phyloP scores from a whole-genome alignment of 768 basidiomycete species.

The Lactarius hengduanensis region DNA sequence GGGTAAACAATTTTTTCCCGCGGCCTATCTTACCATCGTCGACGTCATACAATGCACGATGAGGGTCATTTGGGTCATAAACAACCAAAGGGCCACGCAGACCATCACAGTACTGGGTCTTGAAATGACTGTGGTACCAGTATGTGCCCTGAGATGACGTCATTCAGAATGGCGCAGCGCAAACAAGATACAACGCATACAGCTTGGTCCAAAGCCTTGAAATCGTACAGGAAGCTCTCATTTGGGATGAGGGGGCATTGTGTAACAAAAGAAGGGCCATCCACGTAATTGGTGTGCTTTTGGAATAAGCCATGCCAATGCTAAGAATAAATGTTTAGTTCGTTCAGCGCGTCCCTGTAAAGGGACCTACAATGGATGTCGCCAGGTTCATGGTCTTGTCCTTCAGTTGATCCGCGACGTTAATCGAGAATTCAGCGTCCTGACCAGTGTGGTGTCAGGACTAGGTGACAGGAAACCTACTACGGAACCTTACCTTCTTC shows the following conservation, averaged over 20 bases:
- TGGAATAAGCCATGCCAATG: constrained; percentile 30
- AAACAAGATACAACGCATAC: not conserved
- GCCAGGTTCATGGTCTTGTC: constrained; percentile 1
- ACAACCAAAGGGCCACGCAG: constrained; percentile 39
- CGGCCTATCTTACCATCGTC: constrained; percentile 31
- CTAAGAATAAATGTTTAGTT: not conserved
- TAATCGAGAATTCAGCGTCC: not conserved
- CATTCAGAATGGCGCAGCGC: not conserved
- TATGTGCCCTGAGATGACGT: constrained; percentile 29
- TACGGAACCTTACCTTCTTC: not conserved
- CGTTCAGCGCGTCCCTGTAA: not conserved
- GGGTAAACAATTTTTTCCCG: no score
- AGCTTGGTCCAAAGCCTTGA: constrained; percentile 38
- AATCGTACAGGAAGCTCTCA: constrained; percentile 42
- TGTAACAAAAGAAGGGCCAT: constrained; percentile 33
- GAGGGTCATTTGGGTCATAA: constrained; percentile 35
- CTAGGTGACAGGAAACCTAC: no score
- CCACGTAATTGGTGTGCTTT: constrained; percentile 18
- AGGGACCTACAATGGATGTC: not conserved
- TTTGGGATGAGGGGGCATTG: constrained; percentile 44
- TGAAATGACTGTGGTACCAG: constrained; percentile 45
- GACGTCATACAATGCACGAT: constrained; percentile 34
- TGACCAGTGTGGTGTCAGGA: not conserved
- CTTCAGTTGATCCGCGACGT: not conserved
- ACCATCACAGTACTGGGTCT: constrained; percentile 43